A percentile compares a stretch with the other conserved stretches of the same genome.
phyloP scores from a whole-genome alignment of 1,284 basidiomycete species.

The Cryptococcus floricola region DNA sequence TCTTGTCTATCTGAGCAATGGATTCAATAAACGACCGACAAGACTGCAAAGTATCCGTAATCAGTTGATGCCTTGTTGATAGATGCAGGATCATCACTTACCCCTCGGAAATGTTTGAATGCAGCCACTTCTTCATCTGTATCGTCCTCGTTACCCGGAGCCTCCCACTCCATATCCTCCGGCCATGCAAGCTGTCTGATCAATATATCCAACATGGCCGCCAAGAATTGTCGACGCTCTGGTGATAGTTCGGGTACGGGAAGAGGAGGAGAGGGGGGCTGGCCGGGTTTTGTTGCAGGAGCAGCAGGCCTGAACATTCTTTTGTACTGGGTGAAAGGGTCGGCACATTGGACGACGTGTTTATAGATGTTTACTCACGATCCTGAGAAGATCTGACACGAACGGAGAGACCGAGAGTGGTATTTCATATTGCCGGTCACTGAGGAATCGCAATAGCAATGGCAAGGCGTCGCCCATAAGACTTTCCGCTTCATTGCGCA shows the following conservation, averaged over 20 bases:
- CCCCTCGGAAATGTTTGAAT: constrained; percentile 83
- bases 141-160: constrained; percentile 68
- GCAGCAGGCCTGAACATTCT: constrained; percentile 12
- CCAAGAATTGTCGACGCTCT: constrained; percentile 73
- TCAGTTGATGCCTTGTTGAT: not conserved
- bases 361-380: constrained; percentile 55
- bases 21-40: constrained; percentile 80
- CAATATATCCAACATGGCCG: constrained; percentile 72
- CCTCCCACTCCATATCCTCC: constrained; percentile 78
- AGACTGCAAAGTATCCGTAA: constrained; percentile 12
- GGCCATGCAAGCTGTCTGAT: constrained; percentile 66
- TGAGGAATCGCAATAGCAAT: constrained; percentile 80
- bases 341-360: not conserved
- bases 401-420: constrained; percentile 78
- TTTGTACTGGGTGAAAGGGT: constrained; percentile 5
- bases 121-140: constrained; percentile 80
- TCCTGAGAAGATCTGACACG: constrained; percentile 67
- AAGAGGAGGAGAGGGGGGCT: constrained; percentile 27
- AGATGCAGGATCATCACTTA: constrained; percentile 32
- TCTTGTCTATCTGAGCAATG: constrained; percentile 71
- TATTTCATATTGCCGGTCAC: constrained; percentile 82
- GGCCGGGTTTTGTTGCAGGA: constrained; percentile 18
- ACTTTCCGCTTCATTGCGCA: constrained; percentile 64
- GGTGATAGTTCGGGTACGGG: constrained; percentile 53
- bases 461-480: constrained; percentile 71